phyloP scores from a whole-genome alignment of 306 rosid species.

The Vicia faba region DNA sequence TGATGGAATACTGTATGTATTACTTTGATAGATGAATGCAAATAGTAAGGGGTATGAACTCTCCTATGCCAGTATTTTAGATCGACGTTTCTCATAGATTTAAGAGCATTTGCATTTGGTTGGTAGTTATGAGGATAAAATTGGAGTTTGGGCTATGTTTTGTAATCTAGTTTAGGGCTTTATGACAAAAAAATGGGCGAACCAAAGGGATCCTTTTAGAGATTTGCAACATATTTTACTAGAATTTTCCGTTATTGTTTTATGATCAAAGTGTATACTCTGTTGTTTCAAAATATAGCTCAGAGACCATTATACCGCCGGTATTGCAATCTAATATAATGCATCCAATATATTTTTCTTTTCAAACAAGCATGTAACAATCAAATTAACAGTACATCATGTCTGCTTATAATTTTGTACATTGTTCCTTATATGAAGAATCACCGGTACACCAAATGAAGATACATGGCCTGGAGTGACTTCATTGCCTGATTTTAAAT shows the following conservation, averaged over 20 bases:
- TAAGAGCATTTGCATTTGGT: conserved; percentile 1
- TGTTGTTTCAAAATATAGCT: background rate
- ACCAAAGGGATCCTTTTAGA: background rate
- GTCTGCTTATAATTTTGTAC: conserved; percentile 31
- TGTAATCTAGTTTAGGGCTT: background rate
- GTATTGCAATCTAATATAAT: conserved; percentile 27
- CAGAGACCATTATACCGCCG: background rate
- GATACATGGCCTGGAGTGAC: conserved; percentile 98
- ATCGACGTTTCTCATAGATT: background rate
- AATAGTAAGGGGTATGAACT: background rate
- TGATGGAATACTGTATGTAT: background rate
- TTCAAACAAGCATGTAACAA: conserved; percentile 30
- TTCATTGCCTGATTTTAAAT: conserved; percentile 92
- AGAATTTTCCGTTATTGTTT: background rate
- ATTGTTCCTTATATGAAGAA: conserved; percentile 58
- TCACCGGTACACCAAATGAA: conserved; percentile 91
- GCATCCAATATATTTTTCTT: conserved; percentile 25
- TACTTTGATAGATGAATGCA: background rate
- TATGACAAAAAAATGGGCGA: background rate
- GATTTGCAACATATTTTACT: background rate
- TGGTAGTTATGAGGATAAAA: background rate
- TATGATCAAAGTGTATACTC: background rate
- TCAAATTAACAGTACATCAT: conserved; percentile 30
- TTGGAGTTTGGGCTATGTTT: background rate
- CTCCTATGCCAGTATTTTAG: background rate